phyloP scores from a whole-genome alignment of 129 eudicot species.

The Flaveria ramosissima region DNA sequence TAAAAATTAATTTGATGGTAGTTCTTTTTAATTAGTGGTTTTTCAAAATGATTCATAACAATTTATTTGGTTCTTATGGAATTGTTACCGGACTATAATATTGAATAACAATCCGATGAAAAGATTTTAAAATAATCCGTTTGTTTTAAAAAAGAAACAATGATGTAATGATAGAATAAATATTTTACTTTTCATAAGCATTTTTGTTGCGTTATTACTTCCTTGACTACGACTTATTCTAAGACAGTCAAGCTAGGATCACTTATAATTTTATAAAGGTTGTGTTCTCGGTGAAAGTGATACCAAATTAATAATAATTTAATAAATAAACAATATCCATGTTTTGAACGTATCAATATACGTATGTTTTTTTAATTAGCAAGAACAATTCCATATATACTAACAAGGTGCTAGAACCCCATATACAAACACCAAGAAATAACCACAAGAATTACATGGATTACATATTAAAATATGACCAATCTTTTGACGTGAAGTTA shows the following conservation, averaged over 20 bases:
- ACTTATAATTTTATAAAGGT: background rate
- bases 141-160: background rate
- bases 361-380: no score
- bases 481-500: no score
- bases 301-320: background rate
- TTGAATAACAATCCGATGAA: background rate
- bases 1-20: no score
- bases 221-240: conserved; percentile 27
- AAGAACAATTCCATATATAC: no score
- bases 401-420: no score
- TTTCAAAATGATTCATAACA: no score
- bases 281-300: background rate
- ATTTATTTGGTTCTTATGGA: no score
- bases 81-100: background rate
- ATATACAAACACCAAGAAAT: no score
- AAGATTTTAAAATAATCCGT: background rate
- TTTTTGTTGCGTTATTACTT: background rate
- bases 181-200: background rate
- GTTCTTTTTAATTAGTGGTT: no score
- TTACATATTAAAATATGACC: no score
- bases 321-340: background rate
- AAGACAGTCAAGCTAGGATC: conserved; percentile 13
- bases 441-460: no score
- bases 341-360: background rate
- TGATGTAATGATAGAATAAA: background rate